phyloP scores from a whole-genome alignment of 2,329 filamentous ascomycete species.

The Nemania diffusa region DNA sequence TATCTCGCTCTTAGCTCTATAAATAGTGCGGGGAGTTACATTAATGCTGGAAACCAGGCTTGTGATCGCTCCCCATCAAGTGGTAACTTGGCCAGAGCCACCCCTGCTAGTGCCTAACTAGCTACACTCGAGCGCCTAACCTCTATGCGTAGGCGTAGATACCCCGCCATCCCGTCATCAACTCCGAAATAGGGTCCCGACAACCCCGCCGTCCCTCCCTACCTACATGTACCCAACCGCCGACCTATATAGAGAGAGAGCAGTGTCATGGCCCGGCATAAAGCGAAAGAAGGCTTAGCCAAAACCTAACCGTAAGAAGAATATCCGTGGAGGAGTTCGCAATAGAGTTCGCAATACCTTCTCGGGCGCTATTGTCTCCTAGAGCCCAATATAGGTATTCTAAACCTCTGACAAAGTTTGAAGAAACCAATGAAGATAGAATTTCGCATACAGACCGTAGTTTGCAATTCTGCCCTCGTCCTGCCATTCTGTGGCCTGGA shows the following conservation, averaged over 20 bases:
- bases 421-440: constrained; percentile 13
- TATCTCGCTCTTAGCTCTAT: constrained; percentile 14
- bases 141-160: no score
- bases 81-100: not conserved
- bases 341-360: not conserved
- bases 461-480: not conserved
- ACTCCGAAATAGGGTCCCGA: constrained; percentile 9
- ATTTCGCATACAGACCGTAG: constrained; percentile 12
- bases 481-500: not conserved
- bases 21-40: constrained; percentile 26
- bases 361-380: not conserved
- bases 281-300: not conserved
- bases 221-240: no score
- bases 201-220: constrained; percentile 17
- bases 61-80: not conserved
- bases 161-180: constrained; percentile 30
- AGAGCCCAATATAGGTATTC: constrained; percentile 21
- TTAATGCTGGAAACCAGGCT: constrained; percentile 11
- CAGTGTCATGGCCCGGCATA: not conserved
- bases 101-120: constrained; percentile 7
- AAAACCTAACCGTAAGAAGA: not conserved
- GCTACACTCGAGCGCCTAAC: constrained; percentile 14
- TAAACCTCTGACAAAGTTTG: constrained; percentile 9
- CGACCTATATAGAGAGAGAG: constrained; percentile 1
- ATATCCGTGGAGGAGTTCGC: constrained; percentile 1